Base-by-base conservation (phyloP, 257 asterid genomes). In the Haberlea rhodopensis region DNA sequence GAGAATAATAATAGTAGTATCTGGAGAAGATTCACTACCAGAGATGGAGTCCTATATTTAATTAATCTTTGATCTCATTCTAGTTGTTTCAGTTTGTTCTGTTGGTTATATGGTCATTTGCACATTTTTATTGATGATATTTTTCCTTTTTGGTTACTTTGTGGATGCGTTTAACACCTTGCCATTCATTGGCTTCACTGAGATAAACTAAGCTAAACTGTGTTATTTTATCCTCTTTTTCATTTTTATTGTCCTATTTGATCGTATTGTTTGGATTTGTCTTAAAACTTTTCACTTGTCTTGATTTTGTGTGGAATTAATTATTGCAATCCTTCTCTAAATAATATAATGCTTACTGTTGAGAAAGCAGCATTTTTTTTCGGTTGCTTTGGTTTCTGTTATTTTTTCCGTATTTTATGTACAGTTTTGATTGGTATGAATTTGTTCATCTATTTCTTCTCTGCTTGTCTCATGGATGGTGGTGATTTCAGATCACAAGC, bases 401-500 rank as follows among this genome's bases (percentile, higher is more conserved):
- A n/a, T n/a, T 5, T 13, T 27, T 37, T 63, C 5, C 52, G 25
- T 63, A 8, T 34, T 69, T 62, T 25, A 16, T 46, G 43, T 46
- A 16, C 53, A 57, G 60, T 65, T 54, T 57, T 53, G 8, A 51
- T 51, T 10, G 56, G 25, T 34, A 43, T 22, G 26, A 26, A 59
- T 62, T 8, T 57, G 18, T 55, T 71, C 53, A 37, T 57, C 49
- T 31, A 20, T 23, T 22, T 65, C 54, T 57, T 62, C 34, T 57
- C 51, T 76, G 48, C 67, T 60, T 27, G 16, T 27, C 62, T 71
- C 18, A 19, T 61, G 71, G 59, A 13, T 75, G 53, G 46, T 72
- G 77, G 73, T 66, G 65, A 59, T 75, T 71, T 65, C 82, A 91
- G 98, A 87, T 72, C 96, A 91, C 84, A 89, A 75, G 60, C 96